Conservation (phyloP, 352 stramenopile species). For the Globisporangium polare region DNA sequence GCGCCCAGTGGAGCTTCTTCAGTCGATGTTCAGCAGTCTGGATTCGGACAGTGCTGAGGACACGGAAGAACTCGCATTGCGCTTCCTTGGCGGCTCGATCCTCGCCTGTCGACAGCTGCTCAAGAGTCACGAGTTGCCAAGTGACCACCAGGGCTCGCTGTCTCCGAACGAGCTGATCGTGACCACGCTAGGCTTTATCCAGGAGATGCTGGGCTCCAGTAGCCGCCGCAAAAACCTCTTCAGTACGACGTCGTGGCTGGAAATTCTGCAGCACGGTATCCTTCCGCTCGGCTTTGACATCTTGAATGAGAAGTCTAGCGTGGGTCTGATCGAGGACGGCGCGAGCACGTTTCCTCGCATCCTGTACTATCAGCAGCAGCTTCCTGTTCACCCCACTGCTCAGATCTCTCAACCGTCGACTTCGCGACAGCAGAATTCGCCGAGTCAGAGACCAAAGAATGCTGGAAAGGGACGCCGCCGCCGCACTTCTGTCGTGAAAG, state of each 20-base stretch:
- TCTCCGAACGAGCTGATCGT: conserved; percentile 41
- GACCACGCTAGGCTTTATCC: conserved; percentile 38
- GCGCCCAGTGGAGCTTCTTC: conserved; percentile 43
- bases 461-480: conserved; percentile 20
- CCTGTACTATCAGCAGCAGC: conserved; percentile 51
- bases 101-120: conserved; percentile 47
- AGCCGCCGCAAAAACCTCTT: conserved; percentile 31
- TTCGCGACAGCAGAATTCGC: neutral
- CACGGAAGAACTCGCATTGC: conserved; percentile 24
- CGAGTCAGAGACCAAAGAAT: neutral
- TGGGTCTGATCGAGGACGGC: conserved; percentile 2
- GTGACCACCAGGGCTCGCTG: neutral
- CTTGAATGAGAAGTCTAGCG: conserved; percentile 23
- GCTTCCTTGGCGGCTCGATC: conserved; percentile 54
- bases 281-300: conserved; percentile 56
- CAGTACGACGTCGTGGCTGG: conserved; percentile 44
- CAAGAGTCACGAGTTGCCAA: conserved; percentile 20
- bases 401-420: neutral
- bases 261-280: conserved; percentile 51
- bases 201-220: conserved; percentile 45
- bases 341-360: conserved; percentile 15
- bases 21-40: conserved; percentile 51
- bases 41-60: conserved; percentile 28
- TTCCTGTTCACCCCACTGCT: conserved; percentile 21
- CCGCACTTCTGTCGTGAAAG: conserved; percentile 52